Base-by-base conservation (phyloP, 1,139 yeast genomes). In the Blastobotrys elegans region DNA sequence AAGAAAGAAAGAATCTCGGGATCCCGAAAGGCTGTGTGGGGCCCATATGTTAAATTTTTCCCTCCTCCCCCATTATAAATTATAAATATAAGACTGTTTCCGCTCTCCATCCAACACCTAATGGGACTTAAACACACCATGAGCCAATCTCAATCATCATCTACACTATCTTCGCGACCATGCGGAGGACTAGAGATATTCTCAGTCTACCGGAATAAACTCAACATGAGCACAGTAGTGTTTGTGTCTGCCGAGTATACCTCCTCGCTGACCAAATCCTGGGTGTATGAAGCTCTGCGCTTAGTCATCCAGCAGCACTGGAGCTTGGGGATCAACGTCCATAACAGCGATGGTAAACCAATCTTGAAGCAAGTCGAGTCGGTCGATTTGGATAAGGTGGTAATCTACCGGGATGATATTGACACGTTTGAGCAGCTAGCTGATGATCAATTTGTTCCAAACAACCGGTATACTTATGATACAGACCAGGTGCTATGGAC, bases 401-500 rank as follows among this genome's bases (percentile, higher is more conserved):
- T 42, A 2, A 11, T 18, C 8, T 40, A 39, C 22, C 13, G 41
- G 3, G 38, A 40, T 2, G 45, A 47, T 2, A 26, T 40, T 14
- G 34, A 27, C 4, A 38, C 45, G 8, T 35, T 44, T 29, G 51
- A 50, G 22, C 42, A 39, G 16, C 36, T 50, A 22, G 33, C 46
- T 17, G 50, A 54, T 21, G 46, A 40, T n/a, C 40, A 39, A 21
- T 32, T 40, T 17, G 33, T 21, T 10, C 14, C 32, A 13, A 21
- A 22, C 30, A 21, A 36, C 14, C 49, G 26, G 39, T 46, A 50
- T 4, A 31, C 42, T 2, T 55, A 53, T 36, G 49, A 51, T 14
- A 49, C 44, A 18, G 31, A 22, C 20, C 24, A 42, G 16, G 60
- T 60, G 2, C 40, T 50, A 18, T 58, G 60, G 61, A 46, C 58